Conservation (phyloP, 177 flowering plant genomes). For the Telopea speciosissima region DNA sequence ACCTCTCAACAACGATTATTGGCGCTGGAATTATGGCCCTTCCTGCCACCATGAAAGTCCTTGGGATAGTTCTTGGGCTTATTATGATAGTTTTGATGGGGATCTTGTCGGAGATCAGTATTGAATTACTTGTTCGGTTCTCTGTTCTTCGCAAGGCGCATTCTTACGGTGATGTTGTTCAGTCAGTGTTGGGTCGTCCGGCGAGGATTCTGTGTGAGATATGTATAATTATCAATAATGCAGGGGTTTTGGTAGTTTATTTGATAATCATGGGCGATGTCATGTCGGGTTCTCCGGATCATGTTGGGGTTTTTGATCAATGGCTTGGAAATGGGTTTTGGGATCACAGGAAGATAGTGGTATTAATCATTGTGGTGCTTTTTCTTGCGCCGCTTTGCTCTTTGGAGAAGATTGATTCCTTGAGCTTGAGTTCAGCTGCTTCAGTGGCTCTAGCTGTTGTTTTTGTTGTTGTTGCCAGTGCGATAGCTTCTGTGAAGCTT, state of each 20-base stretch:
- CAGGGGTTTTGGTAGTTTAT: conserved; percentile 86
- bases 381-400: conserved; percentile 82
- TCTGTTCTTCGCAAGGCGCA: conserved; percentile 53
- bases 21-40: conserved; percentile 98
- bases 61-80: conserved; percentile 65
- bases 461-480: conserved; percentile 64
- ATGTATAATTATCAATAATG: conserved; percentile 85
- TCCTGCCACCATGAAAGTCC: conserved; percentile 93
- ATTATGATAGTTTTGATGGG: conserved; percentile 72
- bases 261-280: conserved; percentile 98
- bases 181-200: conserved; percentile 59
- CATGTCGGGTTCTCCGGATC: conserved; percentile 76
- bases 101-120: conserved; percentile 71
- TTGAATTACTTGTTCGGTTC: conserved; percentile 71
- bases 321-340: conserved; percentile 79
- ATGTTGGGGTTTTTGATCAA: conserved; percentile 82
- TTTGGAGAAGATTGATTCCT: conserved; percentile 78
- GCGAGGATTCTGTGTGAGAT: conserved; percentile 68
- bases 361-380: conserved; percentile 54
- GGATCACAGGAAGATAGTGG: conserved; percentile 77
- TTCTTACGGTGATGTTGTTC: conserved; percentile 86
- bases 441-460: conserved; percentile 89
- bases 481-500: conserved; percentile 65
- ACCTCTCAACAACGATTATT: conserved; percentile 74
- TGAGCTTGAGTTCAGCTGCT: conserved; percentile 89